Conservation (phyloP, 1,284 basidiomycete species). For the Naganishia cerealis region DNA sequence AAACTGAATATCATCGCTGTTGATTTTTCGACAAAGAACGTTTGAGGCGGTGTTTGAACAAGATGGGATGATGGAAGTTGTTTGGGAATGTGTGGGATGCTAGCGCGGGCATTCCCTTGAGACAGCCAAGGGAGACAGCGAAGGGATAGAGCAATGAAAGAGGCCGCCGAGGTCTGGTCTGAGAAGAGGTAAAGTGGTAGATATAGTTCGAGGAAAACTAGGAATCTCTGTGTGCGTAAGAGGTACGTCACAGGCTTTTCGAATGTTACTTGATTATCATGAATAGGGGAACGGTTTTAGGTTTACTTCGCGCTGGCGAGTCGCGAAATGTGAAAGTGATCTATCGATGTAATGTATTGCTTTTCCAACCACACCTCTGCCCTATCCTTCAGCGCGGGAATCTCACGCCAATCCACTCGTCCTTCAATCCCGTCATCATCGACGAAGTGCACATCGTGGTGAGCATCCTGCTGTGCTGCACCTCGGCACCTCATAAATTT, state of each 20-base stretch:
- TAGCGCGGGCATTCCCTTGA: background rate
- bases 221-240: too few relatives aligned
- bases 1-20: background rate
- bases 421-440: background rate
- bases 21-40: slow-evolving; percentile 15
- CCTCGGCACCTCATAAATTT: background rate
- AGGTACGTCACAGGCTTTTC: too few relatives aligned
- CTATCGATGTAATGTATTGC: background rate
- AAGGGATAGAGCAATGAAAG: slow-evolving; percentile 31
- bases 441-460: background rate
- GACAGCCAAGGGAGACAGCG: background rate
- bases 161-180: slow-evolving; percentile 41
- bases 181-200: slow-evolving; percentile 5
- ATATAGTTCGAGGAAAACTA: too few relatives aligned
- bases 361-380: background rate
- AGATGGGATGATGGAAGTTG: background rate
- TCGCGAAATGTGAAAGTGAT: background rate
- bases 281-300: too few relatives aligned
- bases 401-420: background rate
- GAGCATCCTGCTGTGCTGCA: background rate
- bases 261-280: too few relatives aligned
- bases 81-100: slow-evolving; percentile 8
- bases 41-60: slow-evolving; percentile 5
- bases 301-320: background rate
- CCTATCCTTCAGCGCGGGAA: background rate